These are phyloP conservation scores for Pythium aristosporum DNA, from an alignment of 352 stramenopile genomes.

Conservation along the genomic window DNA sequence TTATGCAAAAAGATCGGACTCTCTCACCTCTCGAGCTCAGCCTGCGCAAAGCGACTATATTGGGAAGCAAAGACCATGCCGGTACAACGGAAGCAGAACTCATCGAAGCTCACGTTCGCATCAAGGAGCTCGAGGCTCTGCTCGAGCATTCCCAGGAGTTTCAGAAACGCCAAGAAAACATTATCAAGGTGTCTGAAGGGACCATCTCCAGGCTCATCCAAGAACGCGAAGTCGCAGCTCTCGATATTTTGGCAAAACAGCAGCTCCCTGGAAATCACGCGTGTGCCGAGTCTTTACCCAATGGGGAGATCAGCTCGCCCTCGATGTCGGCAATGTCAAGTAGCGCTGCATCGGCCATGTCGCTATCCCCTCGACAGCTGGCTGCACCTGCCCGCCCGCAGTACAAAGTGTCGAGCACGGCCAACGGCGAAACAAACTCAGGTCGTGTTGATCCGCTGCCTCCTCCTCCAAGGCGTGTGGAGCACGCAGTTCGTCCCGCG, in stretches of 20 bases:
- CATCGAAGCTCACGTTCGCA: conserved; percentile 50
- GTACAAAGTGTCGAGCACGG: not conserved
- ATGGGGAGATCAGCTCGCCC: not conserved
- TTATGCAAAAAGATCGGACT: conserved; percentile 62
- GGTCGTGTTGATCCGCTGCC: conserved; percentile 7
- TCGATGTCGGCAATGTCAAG: not conserved
- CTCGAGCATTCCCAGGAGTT: conserved; percentile 59
- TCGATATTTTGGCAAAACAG: conserved; percentile 26
- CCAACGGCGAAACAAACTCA: not conserved
- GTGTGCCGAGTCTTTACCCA: conserved; percentile 1
- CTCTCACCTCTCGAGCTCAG: conserved; percentile 65
- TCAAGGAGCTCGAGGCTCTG: conserved; percentile 57
- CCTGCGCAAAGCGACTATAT: conserved; percentile 57
- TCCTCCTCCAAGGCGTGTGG: conserved; percentile 10
- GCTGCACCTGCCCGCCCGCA: not conserved
- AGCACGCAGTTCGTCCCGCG: conserved; percentile 8
- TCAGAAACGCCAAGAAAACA: conserved; percentile 55
- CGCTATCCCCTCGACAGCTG: conserved; percentile 8
- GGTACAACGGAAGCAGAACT: conserved; percentile 48
- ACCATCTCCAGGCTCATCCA: conserved; percentile 67
- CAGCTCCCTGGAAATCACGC: not conserved
- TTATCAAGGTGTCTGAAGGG: conserved; percentile 61
- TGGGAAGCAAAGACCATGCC: conserved; percentile 44
- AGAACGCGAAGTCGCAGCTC: conserved; percentile 30
- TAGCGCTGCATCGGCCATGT: not conserved